Evolutionary conservation across 768 basidiomycete genomes (phyloP).

Genomic region (Lanmaoa pseudosensibilis): DNA sequence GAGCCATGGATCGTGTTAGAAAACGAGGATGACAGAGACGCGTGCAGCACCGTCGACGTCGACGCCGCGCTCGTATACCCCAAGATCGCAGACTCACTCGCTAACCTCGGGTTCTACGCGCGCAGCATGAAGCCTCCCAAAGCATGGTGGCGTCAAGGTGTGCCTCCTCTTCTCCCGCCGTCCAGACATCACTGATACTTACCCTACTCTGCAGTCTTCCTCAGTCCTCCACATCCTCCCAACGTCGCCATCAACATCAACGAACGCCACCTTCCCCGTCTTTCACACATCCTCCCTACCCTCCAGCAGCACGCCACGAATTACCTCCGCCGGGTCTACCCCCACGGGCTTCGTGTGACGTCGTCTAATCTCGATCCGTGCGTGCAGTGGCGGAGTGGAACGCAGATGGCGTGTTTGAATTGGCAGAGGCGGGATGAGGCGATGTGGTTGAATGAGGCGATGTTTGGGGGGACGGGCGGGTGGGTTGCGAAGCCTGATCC

Average conservation of each 20-base stretch:
- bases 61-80: neutral
- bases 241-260: conserved; percentile 63
- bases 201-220: conserved; percentile 6
- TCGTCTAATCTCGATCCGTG: conserved; percentile 57
- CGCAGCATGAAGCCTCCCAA: conserved; percentile 61
- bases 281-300: conserved; percentile 35
- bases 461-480: conserved; percentile 57
- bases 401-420: conserved; percentile 58
- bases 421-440: conserved; percentile 62
- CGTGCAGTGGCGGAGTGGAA: conserved; percentile 54
- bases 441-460: conserved; percentile 61
- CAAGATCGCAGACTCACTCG: conserved; percentile 53
- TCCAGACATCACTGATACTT: neutral
- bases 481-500: conserved; percentile 52
- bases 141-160: conserved; percentile 48
- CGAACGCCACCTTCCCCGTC: conserved; percentile 47
- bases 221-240: conserved; percentile 23
- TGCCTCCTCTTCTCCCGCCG: neutral
- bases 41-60: conserved; percentile 11
- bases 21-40: conserved; percentile 18
- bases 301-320: conserved; percentile 44
- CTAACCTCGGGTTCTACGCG: conserved; percentile 57
- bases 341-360: conserved; percentile 53
- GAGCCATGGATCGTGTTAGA: conserved; percentile 6
- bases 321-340: conserved; percentile 58